These are phyloP conservation scores for Knoxia roxburghii DNA, from an alignment of 257 asterid genomes.

Conservation along the genomic window DNA sequence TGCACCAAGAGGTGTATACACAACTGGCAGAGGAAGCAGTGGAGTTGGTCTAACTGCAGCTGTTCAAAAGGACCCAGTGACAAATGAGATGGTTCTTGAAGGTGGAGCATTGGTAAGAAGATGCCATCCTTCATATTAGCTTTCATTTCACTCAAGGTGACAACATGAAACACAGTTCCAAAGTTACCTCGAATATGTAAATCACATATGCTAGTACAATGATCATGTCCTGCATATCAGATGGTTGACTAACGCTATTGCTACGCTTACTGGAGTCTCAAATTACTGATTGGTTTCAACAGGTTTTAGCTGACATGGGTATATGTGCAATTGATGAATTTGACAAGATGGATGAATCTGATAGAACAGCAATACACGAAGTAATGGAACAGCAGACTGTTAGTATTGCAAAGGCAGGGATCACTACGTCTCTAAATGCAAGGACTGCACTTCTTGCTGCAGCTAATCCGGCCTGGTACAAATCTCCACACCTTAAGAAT, in stretches of 20 bases:
- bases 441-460: constrained; percentile 98
- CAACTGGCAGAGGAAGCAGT: constrained; percentile 98
- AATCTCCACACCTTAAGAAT: constrained; percentile 10
- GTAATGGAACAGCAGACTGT: constrained; percentile 99
- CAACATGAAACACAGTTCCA: background rate
- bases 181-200: background rate
- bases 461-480: constrained; percentile 98
- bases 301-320: constrained; percentile 99
- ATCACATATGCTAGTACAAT: background rate
- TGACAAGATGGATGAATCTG: constrained; percentile 97
- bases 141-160: background rate
- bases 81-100: constrained; percentile 95
- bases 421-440: constrained; percentile 96
- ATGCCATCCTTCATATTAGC: constrained; percentile 2
- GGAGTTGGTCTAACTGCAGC: constrained; percentile 99
- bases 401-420: constrained; percentile 98
- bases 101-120: constrained; percentile 95
- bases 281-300: constrained; percentile 12
- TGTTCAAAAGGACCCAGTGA: constrained; percentile 95
- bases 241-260: background rate
- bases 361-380: constrained; percentile 96
- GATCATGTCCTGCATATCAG: background rate
- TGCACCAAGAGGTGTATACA: constrained; percentile 93
- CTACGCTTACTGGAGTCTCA: background rate
- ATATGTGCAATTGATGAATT: constrained; percentile 98